Conservation (phyloP, 139 green algal species). For the Trebouxia sp. region DNA sequence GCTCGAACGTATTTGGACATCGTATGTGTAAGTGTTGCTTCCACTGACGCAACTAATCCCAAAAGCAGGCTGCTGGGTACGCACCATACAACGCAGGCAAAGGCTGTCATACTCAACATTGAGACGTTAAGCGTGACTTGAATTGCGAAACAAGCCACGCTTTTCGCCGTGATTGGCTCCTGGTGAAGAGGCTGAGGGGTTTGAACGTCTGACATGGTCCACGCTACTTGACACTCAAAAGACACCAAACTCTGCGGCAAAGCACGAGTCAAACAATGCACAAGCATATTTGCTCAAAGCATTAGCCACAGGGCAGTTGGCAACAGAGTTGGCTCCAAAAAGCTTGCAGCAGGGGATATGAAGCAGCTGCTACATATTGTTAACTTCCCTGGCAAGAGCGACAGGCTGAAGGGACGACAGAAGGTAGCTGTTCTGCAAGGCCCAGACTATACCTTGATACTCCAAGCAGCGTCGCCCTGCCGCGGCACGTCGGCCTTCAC, state of each 20-base stretch:
- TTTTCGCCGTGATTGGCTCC: not conserved
- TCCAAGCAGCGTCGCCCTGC: too few species aligned
- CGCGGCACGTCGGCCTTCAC: too few species aligned
- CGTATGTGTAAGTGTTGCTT: not conserved
- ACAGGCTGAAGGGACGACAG: too few species aligned
- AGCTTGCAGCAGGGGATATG: too few species aligned
- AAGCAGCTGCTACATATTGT: too few species aligned
- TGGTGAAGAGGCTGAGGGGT: not conserved
- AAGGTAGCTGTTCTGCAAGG: too few species aligned
- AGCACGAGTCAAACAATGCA: not conserved
- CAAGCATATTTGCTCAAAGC: not conserved
- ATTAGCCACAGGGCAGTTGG: too few species aligned
- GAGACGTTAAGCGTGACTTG: not conserved
- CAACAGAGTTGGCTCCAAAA: too few species aligned
- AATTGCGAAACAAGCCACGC: not conserved
- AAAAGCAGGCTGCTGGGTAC: not conserved
- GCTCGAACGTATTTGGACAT: not conserved
- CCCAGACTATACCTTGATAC: too few species aligned
- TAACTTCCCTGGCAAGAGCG: too few species aligned
- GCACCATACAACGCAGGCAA: not conserved
- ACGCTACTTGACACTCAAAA: not conserved
- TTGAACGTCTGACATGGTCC: not conserved
- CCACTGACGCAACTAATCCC: not conserved
- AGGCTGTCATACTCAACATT: not conserved
- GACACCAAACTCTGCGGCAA: not conserved